Base-by-base conservation (phyloP, 2,329 filamentous ascomycete genomes). In the Botryosphaeria dothidea region DNA sequence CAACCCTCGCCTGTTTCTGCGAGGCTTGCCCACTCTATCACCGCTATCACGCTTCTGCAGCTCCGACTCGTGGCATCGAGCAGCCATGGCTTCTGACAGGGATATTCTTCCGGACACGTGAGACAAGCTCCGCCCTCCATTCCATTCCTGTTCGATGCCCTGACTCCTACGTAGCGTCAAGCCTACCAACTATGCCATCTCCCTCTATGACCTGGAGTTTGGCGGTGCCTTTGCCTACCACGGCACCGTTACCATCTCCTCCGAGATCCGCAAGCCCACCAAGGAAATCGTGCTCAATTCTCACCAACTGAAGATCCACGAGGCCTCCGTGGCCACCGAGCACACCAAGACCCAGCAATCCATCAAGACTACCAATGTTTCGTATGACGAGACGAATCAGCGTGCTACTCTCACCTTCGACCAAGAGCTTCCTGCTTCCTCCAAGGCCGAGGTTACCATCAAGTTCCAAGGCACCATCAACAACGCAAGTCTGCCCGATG, bases 141-240 rank as follows among this genome's bases (percentile, higher is more conserved):
- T 17, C n/a, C 64, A 15, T 6, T 45, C 58, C 29, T 57, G 34
- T 15, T 27, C 17, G 0, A 2, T 52, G n/a, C 43, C 62, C 71
- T 75, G 43, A 75, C 68, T 62, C 15, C 23, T 17, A 51, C 38
- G 45, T 67, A 89, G 86, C 74, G 88, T 94, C 75, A 94, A 92
- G 81, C 93, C 95, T 2, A 82, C 84, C 68, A 92, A 98, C 81
- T 99, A 99, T 81, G 83, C 87, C 73, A 84, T 99, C 69, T 92
- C 90, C 64, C 86, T 99, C 71, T 88, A 84, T 74, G 90, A 95
- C 71, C 82, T 99, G 68, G 89, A 97, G 71, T 80, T 88, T 62
- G 85, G 86, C 68, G 86, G 85, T 64, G 81, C 81, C 66, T 97
- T 94, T 89, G 88, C 86, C 66, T 99, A 94, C 82, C 88, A 94